These are phyloP conservation scores for Brassica carinata DNA, from an alignment of 345 rosid genomes.

Conservation along the genomic window DNA sequence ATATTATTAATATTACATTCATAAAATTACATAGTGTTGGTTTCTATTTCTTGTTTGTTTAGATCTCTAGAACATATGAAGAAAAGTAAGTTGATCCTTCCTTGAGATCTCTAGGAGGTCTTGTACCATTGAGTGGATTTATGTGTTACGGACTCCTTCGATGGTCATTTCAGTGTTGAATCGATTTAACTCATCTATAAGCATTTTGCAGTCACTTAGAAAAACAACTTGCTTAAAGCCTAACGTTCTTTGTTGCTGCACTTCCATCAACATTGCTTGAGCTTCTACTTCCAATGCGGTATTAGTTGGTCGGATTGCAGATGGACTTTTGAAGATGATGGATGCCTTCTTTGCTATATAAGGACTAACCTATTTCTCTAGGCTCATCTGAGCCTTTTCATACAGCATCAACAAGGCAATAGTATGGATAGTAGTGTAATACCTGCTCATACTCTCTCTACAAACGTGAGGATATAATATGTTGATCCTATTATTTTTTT, in stretches of 20 bases:
- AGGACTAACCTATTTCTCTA: neutral
- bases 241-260: neutral
- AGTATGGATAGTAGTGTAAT: neutral
- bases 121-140: neutral
- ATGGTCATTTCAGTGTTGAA: neutral
- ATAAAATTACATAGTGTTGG: no score
- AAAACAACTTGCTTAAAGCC: neutral
- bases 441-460: neutral
- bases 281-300: neutral
- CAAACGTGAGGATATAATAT: neutral
- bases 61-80: no score
- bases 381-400: neutral
- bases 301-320: neutral
- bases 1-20: no score
- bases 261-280: neutral
- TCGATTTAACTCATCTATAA: neutral
- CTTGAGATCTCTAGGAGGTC: no score
- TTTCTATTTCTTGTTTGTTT: no score
- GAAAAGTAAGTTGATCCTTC: no score
- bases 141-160: neutral
- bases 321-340: neutral
- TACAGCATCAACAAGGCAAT: neutral
- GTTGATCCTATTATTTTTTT: no score
- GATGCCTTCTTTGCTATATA: neutral
- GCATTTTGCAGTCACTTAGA: neutral